Conservation (phyloP, 306 rosid species). For the Inga leiocalycina region DNA sequence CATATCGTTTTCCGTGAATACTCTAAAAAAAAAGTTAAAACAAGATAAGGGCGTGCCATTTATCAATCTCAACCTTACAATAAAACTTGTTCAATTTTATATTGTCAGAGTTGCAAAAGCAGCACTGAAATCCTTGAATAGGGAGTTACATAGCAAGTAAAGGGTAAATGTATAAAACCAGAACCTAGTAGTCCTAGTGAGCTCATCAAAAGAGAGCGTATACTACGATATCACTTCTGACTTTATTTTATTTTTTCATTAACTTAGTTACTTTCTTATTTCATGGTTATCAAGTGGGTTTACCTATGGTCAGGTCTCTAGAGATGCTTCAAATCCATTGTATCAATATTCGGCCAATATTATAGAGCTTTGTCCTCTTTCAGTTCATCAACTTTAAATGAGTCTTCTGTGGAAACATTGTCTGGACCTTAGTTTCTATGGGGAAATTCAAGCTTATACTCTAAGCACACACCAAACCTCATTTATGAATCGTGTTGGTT, state of each 20-base stretch:
- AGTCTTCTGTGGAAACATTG: slow-evolving; percentile 76
- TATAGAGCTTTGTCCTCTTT: slow-evolving; percentile 59
- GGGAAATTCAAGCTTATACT: slow-evolving; percentile 80
- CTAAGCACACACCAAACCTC: slow-evolving; percentile 75
- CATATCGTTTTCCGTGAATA: no score
- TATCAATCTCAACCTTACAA: no score
- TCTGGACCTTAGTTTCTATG: slow-evolving; percentile 97
- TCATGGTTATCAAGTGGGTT: slow-evolving; percentile 62
- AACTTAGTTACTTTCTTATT: not conserved
- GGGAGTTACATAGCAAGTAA: slow-evolving; percentile 98
- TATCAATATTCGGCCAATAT: slow-evolving; percentile 56
- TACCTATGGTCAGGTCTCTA: slow-evolving; percentile 64
- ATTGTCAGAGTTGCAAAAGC: slow-evolving; percentile 93
- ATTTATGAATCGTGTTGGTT: slow-evolving; percentile 61
- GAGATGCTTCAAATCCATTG: slow-evolving; percentile 17
- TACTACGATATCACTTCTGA: not conserved
- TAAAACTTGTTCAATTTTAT: slow-evolving; percentile 88
- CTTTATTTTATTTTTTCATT: not conserved
- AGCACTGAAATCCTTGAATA: slow-evolving; percentile 83
- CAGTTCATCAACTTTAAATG: slow-evolving; percentile 64
- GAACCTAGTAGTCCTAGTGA: slow-evolving; percentile 99
- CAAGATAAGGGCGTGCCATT: no score
- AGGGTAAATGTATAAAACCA: slow-evolving; percentile 94
- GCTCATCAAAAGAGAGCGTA: slow-evolving; percentile 91
- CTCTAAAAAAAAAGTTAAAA: no score